Base-by-base conservation (phyloP, 345 rosid species). In the Brassica carinata region DNA sequence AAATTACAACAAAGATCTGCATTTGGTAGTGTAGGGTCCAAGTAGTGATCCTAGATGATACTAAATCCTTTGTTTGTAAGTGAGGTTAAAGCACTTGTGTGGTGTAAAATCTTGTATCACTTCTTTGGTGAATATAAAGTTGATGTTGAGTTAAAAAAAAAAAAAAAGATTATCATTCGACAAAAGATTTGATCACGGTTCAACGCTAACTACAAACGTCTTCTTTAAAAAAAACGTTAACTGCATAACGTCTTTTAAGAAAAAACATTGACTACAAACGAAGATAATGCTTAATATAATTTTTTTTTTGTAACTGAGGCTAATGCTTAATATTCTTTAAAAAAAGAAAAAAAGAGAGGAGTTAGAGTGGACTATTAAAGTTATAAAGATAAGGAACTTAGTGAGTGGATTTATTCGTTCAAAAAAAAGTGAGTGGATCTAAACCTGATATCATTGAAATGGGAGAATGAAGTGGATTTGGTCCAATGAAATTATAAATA, bases 381-480 rank as follows among this genome's bases (percentile, higher is more conserved):
- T 67, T 64, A n/a, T 13, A 17, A 18, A 9, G 4, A 9, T 15
- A 43, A 43, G 55, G 3, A 48, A 48, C 53, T 17, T 63, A 9
- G 15, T 53, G 38, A 34, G 79, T 66, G 34, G 72, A 53, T 33
- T 36, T 55, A 2, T 27, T 27, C 30, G 30, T 27, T 27, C 1
- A 27, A 27, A 27, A 27, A 27, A 27, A 27, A 27, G 15, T 53
- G 38, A 34, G 79, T 66, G 34, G 72, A 53, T 33, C 26, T 55
- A 2, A 76, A n/a, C 58, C 67, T 67, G 18, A 76, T 23, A 67
- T 57, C 43, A 67, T 34, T 57, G 38, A 5, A 67, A 53, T 26
- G 67, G 19, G 34, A 62, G 36, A 62, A n/a, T 27, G 17, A 62
- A 27, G 5, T 62, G 34, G 36, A 62, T 27, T 27, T 62, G 34